Evolutionary conservation across 2,329 filamentous ascomycete species (phyloP), one percentile per base, ranked within the genome.

Genomic region (Penicillium sp.): DNA sequence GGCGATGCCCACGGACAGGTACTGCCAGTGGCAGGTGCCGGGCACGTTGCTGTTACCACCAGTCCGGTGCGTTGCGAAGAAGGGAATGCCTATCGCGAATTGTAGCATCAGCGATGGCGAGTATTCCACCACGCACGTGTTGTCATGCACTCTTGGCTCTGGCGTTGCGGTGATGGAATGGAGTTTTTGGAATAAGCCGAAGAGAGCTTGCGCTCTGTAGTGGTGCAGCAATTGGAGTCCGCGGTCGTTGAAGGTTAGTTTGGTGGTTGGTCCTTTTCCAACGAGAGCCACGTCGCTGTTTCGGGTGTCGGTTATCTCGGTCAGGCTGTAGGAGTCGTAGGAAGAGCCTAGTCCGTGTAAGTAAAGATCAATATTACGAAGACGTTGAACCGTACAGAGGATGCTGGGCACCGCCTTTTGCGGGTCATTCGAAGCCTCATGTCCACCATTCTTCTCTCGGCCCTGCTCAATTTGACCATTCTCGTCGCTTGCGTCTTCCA

Each of bases 31-130:
- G 63, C 78, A 80, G 12, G 42, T 57, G n/a, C 42, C 58, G 66
- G 58, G 24, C 63, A 61, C 56, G 47, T 51, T 19, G 49, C 59
- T 30, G 60, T 44, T 19, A 22, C 56, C 30, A n/a, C 59, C 60
- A 4, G 70, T 68, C 2, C 68, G 59, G 59, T 80, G 79, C 0
- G 72, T 77, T 22, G 70, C 73, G 63, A 72, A 80, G 61, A 81
- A 80, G 0, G 79, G 79, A 9, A 79, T 75, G 7, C 63, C 76
- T 28, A 80, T 75, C 2, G 73, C 71, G 65, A 80, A 80, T 6
- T 60, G 59, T 37, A 79, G 72, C 13, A 61, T 65, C 10, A 74
- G 58, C 2, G 59, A 64, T 17, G 66, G 56, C 1, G 69, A 68
- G 45, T 73, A 75, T 57, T 53, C 54, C 17, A 75, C 72, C 17